These are phyloP conservation scores for Ceratocystis cubensis DNA, from an alignment of 2,329 filamentous ascomycete genomes.

Conservation along the genomic window DNA sequence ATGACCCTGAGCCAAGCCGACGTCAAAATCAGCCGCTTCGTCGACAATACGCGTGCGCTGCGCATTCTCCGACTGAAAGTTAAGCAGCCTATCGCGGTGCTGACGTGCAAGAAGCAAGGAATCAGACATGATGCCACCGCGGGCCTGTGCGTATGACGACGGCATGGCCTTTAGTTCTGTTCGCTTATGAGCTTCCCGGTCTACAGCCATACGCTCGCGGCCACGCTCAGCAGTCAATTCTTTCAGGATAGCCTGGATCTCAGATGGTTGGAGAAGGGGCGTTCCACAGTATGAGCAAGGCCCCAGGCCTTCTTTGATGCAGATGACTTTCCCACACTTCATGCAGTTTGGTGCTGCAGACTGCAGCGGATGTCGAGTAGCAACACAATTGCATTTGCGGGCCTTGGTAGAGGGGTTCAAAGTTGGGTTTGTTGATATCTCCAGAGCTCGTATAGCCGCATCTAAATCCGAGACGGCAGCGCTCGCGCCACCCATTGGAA, in stretches of 20 bases:
- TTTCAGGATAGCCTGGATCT: slow-evolving; percentile 75
- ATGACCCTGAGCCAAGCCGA: slow-evolving; percentile 32
- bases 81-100: slow-evolving; percentile 68
- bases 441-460: slow-evolving; percentile 74
- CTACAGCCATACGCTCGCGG: slow-evolving; percentile 69
- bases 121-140: slow-evolving; percentile 28
- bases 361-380: slow-evolving; percentile 73
- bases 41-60: slow-evolving; percentile 73
- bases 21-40: slow-evolving; percentile 58
- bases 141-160: slow-evolving; percentile 44
- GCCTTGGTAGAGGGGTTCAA: slow-evolving; percentile 43
- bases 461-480: slow-evolving; percentile 58
- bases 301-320: slow-evolving; percentile 82
- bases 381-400: slow-evolving; percentile 76
- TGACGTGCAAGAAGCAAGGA: slow-evolving; percentile 54
- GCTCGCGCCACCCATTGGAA: slow-evolving; percentile 69
- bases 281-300: slow-evolving; percentile 84
- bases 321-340: slow-evolving; percentile 87
- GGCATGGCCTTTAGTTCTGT: slow-evolving; percentile 52
- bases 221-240: slow-evolving; percentile 77
- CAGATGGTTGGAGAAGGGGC: slow-evolving; percentile 55
- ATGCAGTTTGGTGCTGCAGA: slow-evolving; percentile 88
- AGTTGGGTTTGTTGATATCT: slow-evolving; percentile 81
- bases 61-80: slow-evolving; percentile 77
- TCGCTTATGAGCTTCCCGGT: slow-evolving; percentile 56